Evolutionary conservation across 2,329 filamentous ascomycete species (phyloP), one percentile per base, ranked within the genome.

Genomic region (Ceratocystis lukuohia): DNA sequence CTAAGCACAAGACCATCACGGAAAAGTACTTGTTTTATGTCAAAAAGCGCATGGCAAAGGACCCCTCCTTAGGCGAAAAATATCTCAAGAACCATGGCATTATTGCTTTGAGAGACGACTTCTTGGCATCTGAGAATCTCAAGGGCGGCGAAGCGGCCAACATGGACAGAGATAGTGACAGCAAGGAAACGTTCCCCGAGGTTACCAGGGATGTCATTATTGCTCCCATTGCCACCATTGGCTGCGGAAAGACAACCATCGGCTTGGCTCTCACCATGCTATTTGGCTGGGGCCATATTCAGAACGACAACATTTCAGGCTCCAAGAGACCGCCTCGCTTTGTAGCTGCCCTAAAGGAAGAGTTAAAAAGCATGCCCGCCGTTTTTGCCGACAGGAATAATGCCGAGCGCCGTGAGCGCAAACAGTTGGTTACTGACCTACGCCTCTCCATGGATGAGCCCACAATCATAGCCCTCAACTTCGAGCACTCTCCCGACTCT

Each of bases 311-410:
- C 73, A 94, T 99, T 68, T 85, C 85, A 64, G 90, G 86, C 69
- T 88, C 88, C 74, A 83, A 82, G 66, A 62, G 67, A 44, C 88
- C 91, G 2, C 84, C 87, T 69, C 83, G 84, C 65, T 97, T 99
- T 74, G 88, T 88, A 0, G 81, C 85, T 63, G 84, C 84, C 45
- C 80, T 95, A 48, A 80, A 87, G 64, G 81, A 85, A 28, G 75
- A 84, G 65, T 80, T 96, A 41, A 77, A 82, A 25, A 78, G 82
- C 0, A 79, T 85, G 59, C 81, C 85, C 0, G 93, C 86, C 0
- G 91, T 96, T 65, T 85, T 96, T 72, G 91, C 94, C 1, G 94
- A 99, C 75, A 84, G 94, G 22, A 99, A 99, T 76, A 99, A 96
- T 73, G 91, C 96, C 62, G 87, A 92, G 75, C 87, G 81, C 70